These are phyloP conservation scores for Raphanus hybrid DNA, from an alignment of 441 rosid genomes.

Conservation along the genomic window DNA sequence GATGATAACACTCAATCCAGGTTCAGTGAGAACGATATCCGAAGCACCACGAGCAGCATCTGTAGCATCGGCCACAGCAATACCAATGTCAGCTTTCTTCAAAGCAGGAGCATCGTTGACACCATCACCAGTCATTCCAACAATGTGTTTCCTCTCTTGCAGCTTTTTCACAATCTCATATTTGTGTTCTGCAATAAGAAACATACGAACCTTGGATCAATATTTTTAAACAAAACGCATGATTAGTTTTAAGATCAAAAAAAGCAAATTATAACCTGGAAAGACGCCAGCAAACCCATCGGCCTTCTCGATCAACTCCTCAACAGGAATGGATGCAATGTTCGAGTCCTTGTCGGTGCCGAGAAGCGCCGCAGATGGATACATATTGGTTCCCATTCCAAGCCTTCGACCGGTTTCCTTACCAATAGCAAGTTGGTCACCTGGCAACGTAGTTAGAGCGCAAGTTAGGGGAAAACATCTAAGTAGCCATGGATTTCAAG, in stretches of 20 bases:
- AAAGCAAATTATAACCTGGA: conserved; percentile 55
- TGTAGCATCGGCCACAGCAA: conserved; percentile 49
- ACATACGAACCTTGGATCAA: conserved; percentile 31
- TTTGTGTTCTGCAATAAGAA: conserved; percentile 47
- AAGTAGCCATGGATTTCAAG: conserved; percentile 22
- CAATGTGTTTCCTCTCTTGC: conserved; percentile 48
- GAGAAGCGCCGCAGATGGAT: conserved; percentile 87
- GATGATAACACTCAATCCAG: conserved; percentile 47
- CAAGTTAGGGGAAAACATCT: conserved; percentile 21
- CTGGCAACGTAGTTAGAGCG: conserved; percentile 26
- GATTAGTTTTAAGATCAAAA: no score
- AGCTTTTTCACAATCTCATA: conserved; percentile 48
- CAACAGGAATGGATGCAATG: conserved; percentile 85
- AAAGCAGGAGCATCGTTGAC: conserved; percentile 48
- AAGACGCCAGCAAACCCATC: conserved; percentile 96
- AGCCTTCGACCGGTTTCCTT: conserved; percentile 98
- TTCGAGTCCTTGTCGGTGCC: conserved; percentile 75
- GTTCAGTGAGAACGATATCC: conserved; percentile 48
- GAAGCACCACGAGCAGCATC: conserved; percentile 50
- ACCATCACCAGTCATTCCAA: conserved; percentile 50
- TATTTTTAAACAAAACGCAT: conserved; percentile 27
- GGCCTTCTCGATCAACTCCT: conserved; percentile 91
- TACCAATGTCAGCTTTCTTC: conserved; percentile 48
- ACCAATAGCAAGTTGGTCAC: conserved; percentile 64
- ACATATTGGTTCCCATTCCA: conserved; percentile 99